These are phyloP conservation scores for Glycine latifolia DNA, from an alignment of 306 rosid genomes.

Conservation along the genomic window DNA sequence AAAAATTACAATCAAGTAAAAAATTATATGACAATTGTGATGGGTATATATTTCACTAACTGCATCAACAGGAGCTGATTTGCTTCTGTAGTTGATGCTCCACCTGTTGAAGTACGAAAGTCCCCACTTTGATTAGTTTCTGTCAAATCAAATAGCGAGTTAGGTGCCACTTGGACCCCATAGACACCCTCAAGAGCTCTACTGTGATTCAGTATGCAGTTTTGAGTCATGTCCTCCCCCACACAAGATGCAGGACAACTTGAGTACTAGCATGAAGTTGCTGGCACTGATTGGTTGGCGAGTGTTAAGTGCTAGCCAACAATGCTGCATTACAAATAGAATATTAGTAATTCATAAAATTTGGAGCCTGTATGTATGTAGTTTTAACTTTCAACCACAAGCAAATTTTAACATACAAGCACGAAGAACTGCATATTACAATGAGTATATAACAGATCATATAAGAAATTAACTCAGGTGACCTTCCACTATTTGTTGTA, in stretches of 20 bases:
- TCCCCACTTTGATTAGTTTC: constrained; percentile 60
- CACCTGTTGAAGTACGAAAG: constrained; percentile 49
- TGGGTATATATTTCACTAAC: constrained; percentile 65
- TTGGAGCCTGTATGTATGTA: background rate
- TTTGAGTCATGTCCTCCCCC: constrained; percentile 60
- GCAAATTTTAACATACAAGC: background rate
- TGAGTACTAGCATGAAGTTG: constrained; percentile 74
- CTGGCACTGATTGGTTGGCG: constrained; percentile 65
- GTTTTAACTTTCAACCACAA: constrained; percentile 1
- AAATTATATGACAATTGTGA: background rate
- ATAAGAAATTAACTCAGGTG: background rate
- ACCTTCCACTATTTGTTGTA: constrained; percentile 15
- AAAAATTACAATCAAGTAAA: constrained; percentile 24
- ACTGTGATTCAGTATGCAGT: constrained; percentile 47
- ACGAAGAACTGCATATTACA: constrained; percentile 6
- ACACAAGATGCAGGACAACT: constrained; percentile 43
- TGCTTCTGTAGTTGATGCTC: constrained; percentile 54
- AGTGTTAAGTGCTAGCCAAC: constrained; percentile 45
- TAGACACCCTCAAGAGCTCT: constrained; percentile 80
- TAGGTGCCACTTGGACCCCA: constrained; percentile 73
- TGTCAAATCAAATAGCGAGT: constrained; percentile 64
- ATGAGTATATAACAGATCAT: constrained; percentile 28
- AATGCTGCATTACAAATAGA: constrained; percentile 47
- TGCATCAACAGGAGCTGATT: constrained; percentile 73
- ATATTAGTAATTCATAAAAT: constrained; percentile 10